A percentile compares a stretch with the other conserved stretches of the same genome.
Evolutionary conservation across 257 asterid species (phyloP).

Genomic region (Primulina huaijiensis): DNA sequence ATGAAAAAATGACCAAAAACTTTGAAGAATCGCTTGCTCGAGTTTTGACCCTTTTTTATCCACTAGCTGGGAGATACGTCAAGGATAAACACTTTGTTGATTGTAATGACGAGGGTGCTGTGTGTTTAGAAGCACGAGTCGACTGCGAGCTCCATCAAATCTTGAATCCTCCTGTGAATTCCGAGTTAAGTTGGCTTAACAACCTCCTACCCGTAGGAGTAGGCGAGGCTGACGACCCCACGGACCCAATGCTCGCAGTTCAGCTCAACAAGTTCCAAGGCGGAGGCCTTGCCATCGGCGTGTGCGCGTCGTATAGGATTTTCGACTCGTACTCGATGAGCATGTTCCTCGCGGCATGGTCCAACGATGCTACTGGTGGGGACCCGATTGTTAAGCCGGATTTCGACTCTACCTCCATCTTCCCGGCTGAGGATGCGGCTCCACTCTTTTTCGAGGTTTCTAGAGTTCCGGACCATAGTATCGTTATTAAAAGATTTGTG

Average conservation of each 20-base stretch:
- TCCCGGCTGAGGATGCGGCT: slow-evolving; percentile 9
- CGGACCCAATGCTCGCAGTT: slow-evolving; percentile 20
- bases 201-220: slow-evolving; percentile 17
- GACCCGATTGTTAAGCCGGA: background rate
- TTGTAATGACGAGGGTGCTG: slow-evolving; percentile 24
- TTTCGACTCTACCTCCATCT: slow-evolving; percentile 13
- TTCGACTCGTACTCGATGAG: slow-evolving; percentile 24
- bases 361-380: slow-evolving; percentile 4
- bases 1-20: background rate
- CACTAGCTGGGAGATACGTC: slow-evolving; percentile 23
- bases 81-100: slow-evolving; percentile 8
- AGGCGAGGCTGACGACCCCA: slow-evolving; percentile 14
- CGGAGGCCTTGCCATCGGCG: slow-evolving; percentile 19
- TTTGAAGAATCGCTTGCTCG: slow-evolving; percentile 9
- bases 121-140: slow-evolving; percentile 8
- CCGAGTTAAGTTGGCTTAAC: slow-evolving; percentile 3
- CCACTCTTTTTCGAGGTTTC: slow-evolving; percentile 5
- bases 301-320: slow-evolving; percentile 22
- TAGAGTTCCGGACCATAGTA: background rate
- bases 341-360: slow-evolving; percentile 20
- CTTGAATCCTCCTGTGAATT: background rate
- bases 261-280: slow-evolving; percentile 20
- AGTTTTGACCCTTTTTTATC: slow-evolving; percentile 17
- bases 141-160: slow-evolving; percentile 3
- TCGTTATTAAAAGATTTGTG: slow-evolving; percentile 7